Percentiles rank a stretch among this genome's conserved stretches.
Conservation (phyloP, 2,329 filamentous ascomycete species). For the Zymoseptoria crescenta region DNA sequence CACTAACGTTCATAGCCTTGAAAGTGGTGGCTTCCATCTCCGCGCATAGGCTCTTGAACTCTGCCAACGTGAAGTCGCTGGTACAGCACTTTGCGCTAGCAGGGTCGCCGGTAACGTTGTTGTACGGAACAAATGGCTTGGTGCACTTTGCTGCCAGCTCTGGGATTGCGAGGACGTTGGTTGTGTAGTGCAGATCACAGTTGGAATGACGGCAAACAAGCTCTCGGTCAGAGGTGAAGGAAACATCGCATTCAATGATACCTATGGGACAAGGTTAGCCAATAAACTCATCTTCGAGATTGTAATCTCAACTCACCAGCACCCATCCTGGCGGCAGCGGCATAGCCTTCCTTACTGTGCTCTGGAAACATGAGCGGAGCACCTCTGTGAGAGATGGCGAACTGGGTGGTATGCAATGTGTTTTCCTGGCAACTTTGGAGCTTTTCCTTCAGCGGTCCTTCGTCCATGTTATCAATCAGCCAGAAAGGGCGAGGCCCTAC, state of each 20-base stretch:
- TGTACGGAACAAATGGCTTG: conserved; percentile 48
- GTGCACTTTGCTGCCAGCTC: conserved; percentile 59
- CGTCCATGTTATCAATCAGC: conserved; percentile 56
- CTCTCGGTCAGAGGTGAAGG: conserved; percentile 56
- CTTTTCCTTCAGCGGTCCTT: conserved; percentile 51
- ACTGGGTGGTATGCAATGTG: conserved; percentile 45
- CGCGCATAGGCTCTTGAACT: conserved; percentile 60
- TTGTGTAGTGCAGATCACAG: conserved; percentile 62
- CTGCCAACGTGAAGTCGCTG: conserved; percentile 59
- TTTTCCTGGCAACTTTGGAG: conserved; percentile 52
- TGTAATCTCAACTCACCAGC: conserved; percentile 37
- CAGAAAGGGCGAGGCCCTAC: conserved; percentile 60
- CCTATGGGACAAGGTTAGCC: conserved; percentile 8
- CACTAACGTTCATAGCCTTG: conserved; percentile 47
- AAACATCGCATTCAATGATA: conserved; percentile 60
- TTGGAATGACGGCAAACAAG: conserved; percentile 63
- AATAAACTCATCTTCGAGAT: background rate
- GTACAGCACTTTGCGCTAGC: conserved; percentile 64
- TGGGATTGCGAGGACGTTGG: conserved; percentile 56
- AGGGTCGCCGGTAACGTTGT: conserved; percentile 31
- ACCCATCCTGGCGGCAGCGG: conserved; percentile 60
- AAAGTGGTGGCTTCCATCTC: conserved; percentile 62
- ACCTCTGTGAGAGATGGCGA: conserved; percentile 55
- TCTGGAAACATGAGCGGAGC: conserved; percentile 58
- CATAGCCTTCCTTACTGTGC: conserved; percentile 51